Evolutionary conservation across 1,284 basidiomycete genomes (phyloP), one percentile per base, ranked within the genome.

Genomic region (Tilletia indica): DNA sequence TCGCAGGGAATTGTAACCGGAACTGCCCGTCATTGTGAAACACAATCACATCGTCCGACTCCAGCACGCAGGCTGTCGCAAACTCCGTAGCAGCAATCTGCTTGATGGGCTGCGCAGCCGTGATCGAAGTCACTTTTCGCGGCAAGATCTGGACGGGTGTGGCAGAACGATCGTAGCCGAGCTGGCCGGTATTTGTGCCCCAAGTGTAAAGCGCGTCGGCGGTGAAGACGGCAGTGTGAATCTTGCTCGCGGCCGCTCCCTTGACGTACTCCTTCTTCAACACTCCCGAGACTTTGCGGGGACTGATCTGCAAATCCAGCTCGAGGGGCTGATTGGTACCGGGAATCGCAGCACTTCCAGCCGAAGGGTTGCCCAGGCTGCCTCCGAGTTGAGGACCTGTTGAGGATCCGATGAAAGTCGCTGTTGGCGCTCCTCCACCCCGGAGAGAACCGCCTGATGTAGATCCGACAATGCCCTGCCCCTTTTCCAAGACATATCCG

Each of bases 181-280:
- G 87, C 83, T 99, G 97, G 0, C 97, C 97, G 45, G 88, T 89
- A 84, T 98, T 97, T 34, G 92, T 94, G 0, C 96, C 97, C 95
- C 95, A 99, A 0, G 95, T 97, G 85, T 90, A 97, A 0, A 98
- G 88, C n/a, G 90, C 89, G 19, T 88, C 88, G 3, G 83, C 82
- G 0, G 94, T 97, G 91, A 93, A 99, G 82, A 93, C 96, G 1
- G 90, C 94, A 25, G 92, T 94, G 34, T 93, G 92, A 34, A 90
- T 90, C 80, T 92, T 91, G 74, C 92, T 93, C 0, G 94, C 94
- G 0, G 94, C 93, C 3, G 96, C 88, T 21, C 97, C 97, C 25
- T 87, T 85, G 0, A 97, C 90, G 34, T 87, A 78, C 77, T 94
- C 92, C 84, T 91, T 93, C 87, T 91, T 92, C 74, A 98, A 85